Evolutionary conservation across 345 rosid species (phyloP), one percentile per base, ranked within the genome.

Genomic region (Acer negundo): DNA sequence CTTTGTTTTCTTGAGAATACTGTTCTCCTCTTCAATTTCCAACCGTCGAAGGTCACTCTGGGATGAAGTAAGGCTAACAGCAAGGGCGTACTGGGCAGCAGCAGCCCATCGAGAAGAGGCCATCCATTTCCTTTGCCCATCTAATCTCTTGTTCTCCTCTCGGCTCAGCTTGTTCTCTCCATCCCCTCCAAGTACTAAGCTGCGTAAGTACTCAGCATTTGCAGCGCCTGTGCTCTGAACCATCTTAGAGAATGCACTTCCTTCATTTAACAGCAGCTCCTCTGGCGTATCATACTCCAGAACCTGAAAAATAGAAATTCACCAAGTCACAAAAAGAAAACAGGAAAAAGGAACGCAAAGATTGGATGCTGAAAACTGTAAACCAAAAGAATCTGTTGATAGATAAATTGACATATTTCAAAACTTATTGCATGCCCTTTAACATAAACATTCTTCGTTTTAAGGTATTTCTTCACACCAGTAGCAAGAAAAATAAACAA

Each of bases 201-300:
- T 78, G 42, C 96, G 94, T 20, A 96, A 86, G 85, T 94, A 96
- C 80, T 94, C 94, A 61, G 98, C 98, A 74, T 96, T 96, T 70
- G 99, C 95, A 70, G 95, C 78, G 58, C 99, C 99, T 10, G 98
- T 96, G 80, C 99, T 96, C 77, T 88, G 97, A 69, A 94, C 99
- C 99, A 96, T 96, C 81, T 87, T 94, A 6, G 97, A 92, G 92
- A 96, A 96, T 10, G 98, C 90, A 70, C 95, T 89, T 81, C 78
- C 86, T 80, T 87, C 92, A 74, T 89, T 87, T 61, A 87, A 88
- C 74, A 96, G 81, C 78, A 94, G 87, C 72, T 79, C 85, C 83
- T 96, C 98, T 0, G 98, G 98, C n/a, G 89, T 64, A 77, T 91
- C 88, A 74, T 91, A 92, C 75, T 96, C 99, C 74, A 90, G 90